Base-by-base conservation (phyloP, 1,139 yeast genomes). In the Candida labiduridarum region DNA sequence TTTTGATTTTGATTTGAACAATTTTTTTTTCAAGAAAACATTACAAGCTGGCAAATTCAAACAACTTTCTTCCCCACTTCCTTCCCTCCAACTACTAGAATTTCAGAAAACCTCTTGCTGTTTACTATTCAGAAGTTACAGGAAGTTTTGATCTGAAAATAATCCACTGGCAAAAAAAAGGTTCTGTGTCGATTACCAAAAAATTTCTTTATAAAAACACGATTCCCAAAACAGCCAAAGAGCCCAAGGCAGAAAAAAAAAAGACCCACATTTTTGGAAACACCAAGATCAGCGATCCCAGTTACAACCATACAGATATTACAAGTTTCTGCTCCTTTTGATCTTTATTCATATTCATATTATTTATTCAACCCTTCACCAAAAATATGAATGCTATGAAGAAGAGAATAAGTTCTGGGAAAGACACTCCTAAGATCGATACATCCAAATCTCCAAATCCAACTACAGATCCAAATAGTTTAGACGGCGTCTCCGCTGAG, bases 401-500 rank as follows among this genome's bases (percentile, higher is more conserved):
- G 45, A 63, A 62, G 49, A 57, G 62, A 52, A 55, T 62, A 22
- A 53, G 60, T 7, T 59, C 63, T 12, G 56, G 59, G n/a, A 43
- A 48, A 2, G 58, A 52, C 44, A 25, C 55, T 30, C 18, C 54
- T 12, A 41, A 47, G 14, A 36, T 49, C 9, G 19, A 35, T 40
- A 31, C 54, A 10, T 44, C 52, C 1, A 43, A 46, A 22, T 14
- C 41, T 5, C 41, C 52, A 3, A 34, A 53, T 18, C 50, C 49
- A n/a, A 19, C 55, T 10, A n/a, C 18, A 3, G 57, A 52, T 36
- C 40, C 52, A 12, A 36, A 27, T 22, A 42, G 45, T 41, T 49
- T 50, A 10, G 72, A 66, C 19, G 74, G 65, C 11, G 58, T 76
- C 35, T 72, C 79, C n/a, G 92, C 92, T 0, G 95, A 87, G 64